phyloP scores from a whole-genome alignment of 441 rosid genomes.

The Erodium trifolium region DNA sequence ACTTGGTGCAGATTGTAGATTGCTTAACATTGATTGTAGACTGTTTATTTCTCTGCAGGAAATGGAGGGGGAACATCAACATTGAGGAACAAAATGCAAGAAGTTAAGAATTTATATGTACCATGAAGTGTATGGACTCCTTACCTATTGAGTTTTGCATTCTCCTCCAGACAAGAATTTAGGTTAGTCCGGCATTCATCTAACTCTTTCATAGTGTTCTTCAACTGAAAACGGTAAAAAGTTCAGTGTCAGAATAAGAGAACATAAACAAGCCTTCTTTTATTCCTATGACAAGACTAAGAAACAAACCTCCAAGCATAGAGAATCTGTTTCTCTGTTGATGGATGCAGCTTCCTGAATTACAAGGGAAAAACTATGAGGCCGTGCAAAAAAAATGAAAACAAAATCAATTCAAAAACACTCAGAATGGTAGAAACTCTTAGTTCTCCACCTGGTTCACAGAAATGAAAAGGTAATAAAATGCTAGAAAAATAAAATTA shows the following conservation, averaged over 20 bases:
- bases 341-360: slow-evolving; percentile 38
- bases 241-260: slow-evolving; percentile 19
- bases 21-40: slow-evolving; percentile 41
- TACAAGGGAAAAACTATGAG: slow-evolving; percentile 15
- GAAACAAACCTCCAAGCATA: slow-evolving; percentile 57
- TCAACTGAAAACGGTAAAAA: slow-evolving; percentile 42
- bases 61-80: slow-evolving; percentile 20
- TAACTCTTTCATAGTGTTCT: slow-evolving; percentile 47
- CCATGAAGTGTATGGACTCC: slow-evolving; percentile 20
- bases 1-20: slow-evolving; percentile 31
- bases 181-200: slow-evolving; percentile 66
- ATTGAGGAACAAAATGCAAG: slow-evolving; percentile 14
- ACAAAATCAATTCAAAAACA: neutral
- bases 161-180: slow-evolving; percentile 71
- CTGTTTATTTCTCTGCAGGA: slow-evolving; percentile 62
- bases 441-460: neutral
- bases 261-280: neutral
- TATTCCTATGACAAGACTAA: slow-evolving; percentile 18
- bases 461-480: slow-evolving; percentile 7
- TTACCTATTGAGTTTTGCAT: slow-evolving; percentile 69
- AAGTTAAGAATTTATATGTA: slow-evolving; percentile 12
- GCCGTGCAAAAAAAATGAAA: slow-evolving; percentile 7
- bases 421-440: slow-evolving; percentile 2
- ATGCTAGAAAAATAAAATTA: slow-evolving; percentile 19
- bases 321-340: slow-evolving; percentile 45